phyloP scores from a whole-genome alignment of 2,329 filamentous ascomycete species.

The Cryphonectria carpinicola region DNA sequence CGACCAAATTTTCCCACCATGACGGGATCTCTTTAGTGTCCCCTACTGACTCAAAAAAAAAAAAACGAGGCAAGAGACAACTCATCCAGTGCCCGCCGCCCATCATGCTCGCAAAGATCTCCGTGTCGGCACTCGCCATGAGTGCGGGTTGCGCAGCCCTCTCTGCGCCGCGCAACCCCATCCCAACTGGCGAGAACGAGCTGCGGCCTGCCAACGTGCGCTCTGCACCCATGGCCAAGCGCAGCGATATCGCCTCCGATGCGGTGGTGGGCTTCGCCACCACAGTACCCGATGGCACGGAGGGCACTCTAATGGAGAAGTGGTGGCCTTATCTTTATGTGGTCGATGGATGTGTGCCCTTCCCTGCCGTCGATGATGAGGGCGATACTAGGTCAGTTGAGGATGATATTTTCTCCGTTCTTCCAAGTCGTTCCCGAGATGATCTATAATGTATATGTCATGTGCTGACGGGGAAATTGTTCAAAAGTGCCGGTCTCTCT shows the following conservation, averaged over 20 bases:
- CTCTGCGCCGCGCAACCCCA: not conserved
- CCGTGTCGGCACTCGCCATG: slow-evolving; percentile 11
- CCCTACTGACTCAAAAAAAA: not conserved
- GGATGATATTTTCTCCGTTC: slow-evolving; percentile 23
- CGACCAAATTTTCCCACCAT: not conserved
- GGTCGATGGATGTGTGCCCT: slow-evolving; percentile 64
- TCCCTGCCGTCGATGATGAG: slow-evolving; percentile 60
- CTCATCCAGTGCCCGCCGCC: not conserved
- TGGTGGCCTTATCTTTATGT: slow-evolving; percentile 62
- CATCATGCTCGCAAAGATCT: slow-evolving; percentile 12
- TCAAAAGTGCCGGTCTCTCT: slow-evolving; percentile 40
- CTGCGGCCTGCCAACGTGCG: slow-evolving; percentile 14
- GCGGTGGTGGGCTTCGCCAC: slow-evolving; percentile 56
- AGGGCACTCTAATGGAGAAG: slow-evolving; percentile 54
- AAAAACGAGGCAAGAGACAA: not conserved
- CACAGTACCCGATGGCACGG: slow-evolving; percentile 51
- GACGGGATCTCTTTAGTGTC: not conserved
- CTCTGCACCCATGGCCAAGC: slow-evolving; percentile 27
- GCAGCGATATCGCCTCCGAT: slow-evolving; percentile 37
- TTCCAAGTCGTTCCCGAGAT: not conserved
- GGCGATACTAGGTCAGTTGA: slow-evolving; percentile 61
- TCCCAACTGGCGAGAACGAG: slow-evolving; percentile 8
- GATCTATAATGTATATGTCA: not conserved
- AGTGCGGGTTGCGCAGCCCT: slow-evolving; percentile 13
- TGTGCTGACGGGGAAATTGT: not conserved